Base-by-base conservation (phyloP, 129 eudicot genomes). In the Saposhnikovia divaricata region DNA sequence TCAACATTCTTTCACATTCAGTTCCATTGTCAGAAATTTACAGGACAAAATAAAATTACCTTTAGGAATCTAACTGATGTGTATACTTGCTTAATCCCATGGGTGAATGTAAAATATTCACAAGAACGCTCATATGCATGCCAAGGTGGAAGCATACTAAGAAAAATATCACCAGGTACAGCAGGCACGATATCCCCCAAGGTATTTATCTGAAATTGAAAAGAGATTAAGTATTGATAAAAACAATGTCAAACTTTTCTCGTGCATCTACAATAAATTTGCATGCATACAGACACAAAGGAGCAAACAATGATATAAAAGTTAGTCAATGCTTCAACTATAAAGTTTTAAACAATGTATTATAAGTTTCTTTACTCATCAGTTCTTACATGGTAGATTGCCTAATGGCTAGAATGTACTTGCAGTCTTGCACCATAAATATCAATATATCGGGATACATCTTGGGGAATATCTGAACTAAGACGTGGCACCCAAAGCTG, bases 101-200 rank as follows among this genome's bases (percentile, higher is more conserved):
- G 43, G 61, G 93, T 80, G 72, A 95, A 88, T 77, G 86, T 90
- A 87, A 92, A 92, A 83, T 95, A 95, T 81, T 89, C 99, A 79
- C 90, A 83, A 53, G 97, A 85, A 79, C 99, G 96, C 81, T 95
- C 99, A 82, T 95, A 95, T 73, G 96, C 97, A 88, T 95, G 99
- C 99, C 99, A 95, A 74, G 99, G 93, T 78, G 99, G 97, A 79
- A 95, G 99, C 96, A 95, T 87, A 84, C 99, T 95, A 57, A 95
- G 75, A 89, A 95, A 92, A 88, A 89, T 89, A 83, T 95, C 99
- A 46, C 99, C 99, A 44, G 94, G 91, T 76, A 68, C 83, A 77
- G 96, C 93, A 72, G 99, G 99, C 79, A 90, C 93, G 77, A 90
- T 31, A 66, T 90, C 97, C 89, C 88, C 84, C 61, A 92, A 85